Conservation (phyloP, 768 basidiomycete genomes). For the Phlegmacium glaucopus region DNA sequence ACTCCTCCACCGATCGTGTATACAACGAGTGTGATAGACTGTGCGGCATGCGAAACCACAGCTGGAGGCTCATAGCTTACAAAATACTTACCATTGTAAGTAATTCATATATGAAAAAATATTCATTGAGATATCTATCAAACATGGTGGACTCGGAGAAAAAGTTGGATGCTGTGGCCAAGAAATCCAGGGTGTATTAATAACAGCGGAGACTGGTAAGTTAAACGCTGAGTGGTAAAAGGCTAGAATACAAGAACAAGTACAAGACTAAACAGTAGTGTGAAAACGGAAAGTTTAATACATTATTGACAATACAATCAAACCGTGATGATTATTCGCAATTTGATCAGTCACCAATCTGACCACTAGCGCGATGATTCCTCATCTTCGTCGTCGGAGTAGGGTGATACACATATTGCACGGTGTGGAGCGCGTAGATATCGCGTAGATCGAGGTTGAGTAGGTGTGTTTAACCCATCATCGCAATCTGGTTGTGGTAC, state of each 20-base stretch:
- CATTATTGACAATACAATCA: background rate
- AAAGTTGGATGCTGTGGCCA: too few relatives aligned
- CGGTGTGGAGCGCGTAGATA: conserved; percentile 29
- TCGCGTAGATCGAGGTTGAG: conserved; percentile 18
- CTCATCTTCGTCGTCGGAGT: conserved; percentile 44
- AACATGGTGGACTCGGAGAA: too few relatives aligned
- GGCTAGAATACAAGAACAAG: background rate
- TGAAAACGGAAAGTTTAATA: background rate
- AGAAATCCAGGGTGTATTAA: too few relatives aligned
- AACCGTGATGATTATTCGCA: background rate
- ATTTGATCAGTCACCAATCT: background rate
- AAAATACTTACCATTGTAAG: too few relatives aligned
- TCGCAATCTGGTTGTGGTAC: conserved; percentile 42
- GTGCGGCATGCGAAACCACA: too few relatives aligned
- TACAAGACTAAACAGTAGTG: background rate
- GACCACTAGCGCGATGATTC: conserved; percentile 29
- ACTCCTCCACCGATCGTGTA: too few relatives aligned
- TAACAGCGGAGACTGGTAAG: too few relatives aligned
- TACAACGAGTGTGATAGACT: too few relatives aligned
- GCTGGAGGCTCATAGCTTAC: too few relatives aligned
- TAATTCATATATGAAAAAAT: too few relatives aligned
- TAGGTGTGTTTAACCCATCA: conserved; percentile 24
- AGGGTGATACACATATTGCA: conserved; percentile 42
- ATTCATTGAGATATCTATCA: too few relatives aligned
- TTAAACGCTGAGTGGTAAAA: too few relatives aligned